Evolutionary conservation across 257 asterid species (phyloP), one percentile per base, ranked within the genome.

Genomic region (Gentiana dahurica): DNA sequence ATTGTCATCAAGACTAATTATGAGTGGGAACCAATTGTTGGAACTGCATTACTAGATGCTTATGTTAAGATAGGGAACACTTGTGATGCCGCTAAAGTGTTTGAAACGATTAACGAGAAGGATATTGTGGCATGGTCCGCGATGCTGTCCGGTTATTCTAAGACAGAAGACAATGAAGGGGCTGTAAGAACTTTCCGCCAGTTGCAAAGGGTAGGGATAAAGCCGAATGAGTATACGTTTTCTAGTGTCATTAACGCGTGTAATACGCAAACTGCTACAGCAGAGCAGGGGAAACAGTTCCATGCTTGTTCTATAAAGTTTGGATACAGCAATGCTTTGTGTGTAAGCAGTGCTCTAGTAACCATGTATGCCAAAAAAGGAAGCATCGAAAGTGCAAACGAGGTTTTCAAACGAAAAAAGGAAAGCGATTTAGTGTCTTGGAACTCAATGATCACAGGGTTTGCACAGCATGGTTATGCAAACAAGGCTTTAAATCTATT

Each of bases 41-140:
- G 95, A 64, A 85, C 98, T 1, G 98, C 98, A 32, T 72, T 91
- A 66, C 75, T 87, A 51, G 78, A 85, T 53, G 75, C 93, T n/a
- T 91, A 91, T 74, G 75, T 87, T 53, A 85, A 91, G 70, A 57
- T 58, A 36, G 80, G 79, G 52, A 66, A 67, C 57, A 75, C 63
- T 49, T 44, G 62, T 45, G 85, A 81, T 62, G 95, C 96, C 39
- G 74, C 75, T 41, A 77, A 73, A 77, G 76, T 83, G 58, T 87
- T 91, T 67, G 73, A 72, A 57, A 64, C 38, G 45, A 81, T 91
- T 64, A 77, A 75, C 43, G 89, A 76, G 61, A 91, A 79, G 75
- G 98, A 91, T 65, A 63, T 91, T 39, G 89, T 91, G 71, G 86
- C 94, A 53, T 83, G 98, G 98, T 91, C 96, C 55, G 96, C 96